A percentile compares a stretch with the other conserved stretches of the same genome.
Evolutionary conservation across 2,329 filamentous ascomycete species (phyloP).

Genomic region (Hypoxylon sp.): DNA sequence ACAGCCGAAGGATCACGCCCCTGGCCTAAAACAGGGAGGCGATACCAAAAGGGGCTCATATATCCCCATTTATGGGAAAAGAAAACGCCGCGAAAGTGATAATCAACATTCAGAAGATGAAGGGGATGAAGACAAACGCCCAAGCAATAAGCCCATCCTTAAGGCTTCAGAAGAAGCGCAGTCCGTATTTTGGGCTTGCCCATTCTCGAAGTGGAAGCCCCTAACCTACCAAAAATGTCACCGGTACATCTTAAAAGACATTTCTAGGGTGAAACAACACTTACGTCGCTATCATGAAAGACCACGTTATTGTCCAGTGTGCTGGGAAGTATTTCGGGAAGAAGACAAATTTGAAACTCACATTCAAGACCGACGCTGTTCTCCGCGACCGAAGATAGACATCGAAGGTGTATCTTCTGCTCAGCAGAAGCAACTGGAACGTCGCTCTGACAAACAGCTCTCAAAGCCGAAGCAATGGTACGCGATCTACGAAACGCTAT

Average conservation of each 20-base stretch:
- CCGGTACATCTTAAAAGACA: conserved; percentile 41
- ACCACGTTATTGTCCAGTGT: conserved; percentile 37
- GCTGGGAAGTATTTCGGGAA: conserved; percentile 34
- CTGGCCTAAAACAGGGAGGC: background rate
- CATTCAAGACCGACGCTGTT: conserved; percentile 10
- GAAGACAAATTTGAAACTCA: conserved; percentile 28
- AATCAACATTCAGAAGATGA: background rate
- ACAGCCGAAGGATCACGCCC: background rate
- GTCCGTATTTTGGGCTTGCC: conserved; percentile 35
- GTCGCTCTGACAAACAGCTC: conserved; percentile 35
- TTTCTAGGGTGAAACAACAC: conserved; percentile 43
- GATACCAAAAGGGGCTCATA: background rate
- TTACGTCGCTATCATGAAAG: conserved; percentile 37
- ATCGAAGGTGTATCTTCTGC: conserved; percentile 19
- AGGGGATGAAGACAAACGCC: background rate
- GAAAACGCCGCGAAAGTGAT: background rate
- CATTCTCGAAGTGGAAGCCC: conserved; percentile 44
- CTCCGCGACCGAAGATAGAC: background rate
- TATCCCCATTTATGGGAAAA: background rate
- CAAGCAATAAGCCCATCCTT: background rate
- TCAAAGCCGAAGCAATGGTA: conserved; percentile 42
- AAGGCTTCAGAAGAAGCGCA: background rate
- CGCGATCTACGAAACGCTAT: conserved; percentile 39
- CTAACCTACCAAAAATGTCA: conserved; percentile 27
- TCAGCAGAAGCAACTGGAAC: conserved; percentile 33